Evolutionary conservation across 495 filamentous ascomycete species (phyloP).

Genomic region (Aspergillus biplanus): DNA sequence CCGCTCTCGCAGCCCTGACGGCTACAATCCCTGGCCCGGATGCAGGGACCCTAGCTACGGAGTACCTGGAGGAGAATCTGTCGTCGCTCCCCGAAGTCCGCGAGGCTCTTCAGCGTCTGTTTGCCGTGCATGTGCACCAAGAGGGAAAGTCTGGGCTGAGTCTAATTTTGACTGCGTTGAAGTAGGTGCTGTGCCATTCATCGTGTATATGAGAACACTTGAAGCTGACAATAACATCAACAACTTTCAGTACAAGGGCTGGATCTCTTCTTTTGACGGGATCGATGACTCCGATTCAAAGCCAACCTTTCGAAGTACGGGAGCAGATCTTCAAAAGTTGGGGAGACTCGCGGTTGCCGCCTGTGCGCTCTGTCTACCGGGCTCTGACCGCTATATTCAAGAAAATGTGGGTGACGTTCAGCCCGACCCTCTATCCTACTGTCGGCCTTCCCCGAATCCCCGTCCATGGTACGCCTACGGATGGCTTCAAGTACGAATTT

Average conservation of each 20-base stretch:
- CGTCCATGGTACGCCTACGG: slow-evolving; percentile 60
- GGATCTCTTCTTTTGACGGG: slow-evolving; percentile 72
- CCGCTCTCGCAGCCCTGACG: slow-evolving; percentile 34
- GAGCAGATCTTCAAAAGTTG: slow-evolving; percentile 64
- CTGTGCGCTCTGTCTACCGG: slow-evolving; percentile 61
- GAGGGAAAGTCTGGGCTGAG: slow-evolving; percentile 54
- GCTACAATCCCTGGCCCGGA: slow-evolving; percentile 34
- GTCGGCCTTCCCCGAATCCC: slow-evolving; percentile 67
- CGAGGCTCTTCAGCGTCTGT: slow-evolving; percentile 45
- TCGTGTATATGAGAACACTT: slow-evolving; percentile 5
- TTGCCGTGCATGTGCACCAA: slow-evolving; percentile 46
- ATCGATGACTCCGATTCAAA: slow-evolving; percentile 61
- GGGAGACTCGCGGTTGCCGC: slow-evolving; percentile 58
- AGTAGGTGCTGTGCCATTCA: slow-evolving; percentile 43
- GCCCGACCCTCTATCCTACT: slow-evolving; percentile 57
- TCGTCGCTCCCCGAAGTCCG: slow-evolving; percentile 53
- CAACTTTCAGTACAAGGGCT: slow-evolving; percentile 58
- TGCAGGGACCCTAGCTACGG: slow-evolving; percentile 33
- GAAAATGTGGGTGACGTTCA: slow-evolving; percentile 61
- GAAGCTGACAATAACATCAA: slow-evolving; percentile 11
- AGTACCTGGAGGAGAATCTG: slow-evolving; percentile 54
- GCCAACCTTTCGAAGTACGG: slow-evolving; percentile 63
- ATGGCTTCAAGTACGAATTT: slow-evolving; percentile 59
- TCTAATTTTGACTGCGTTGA: slow-evolving; percentile 55
- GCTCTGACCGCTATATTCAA: slow-evolving; percentile 58